Evolutionary conservation across 2,329 filamentous ascomycete genomes (phyloP).

Genomic region (Aureobasidium zeae): DNA sequence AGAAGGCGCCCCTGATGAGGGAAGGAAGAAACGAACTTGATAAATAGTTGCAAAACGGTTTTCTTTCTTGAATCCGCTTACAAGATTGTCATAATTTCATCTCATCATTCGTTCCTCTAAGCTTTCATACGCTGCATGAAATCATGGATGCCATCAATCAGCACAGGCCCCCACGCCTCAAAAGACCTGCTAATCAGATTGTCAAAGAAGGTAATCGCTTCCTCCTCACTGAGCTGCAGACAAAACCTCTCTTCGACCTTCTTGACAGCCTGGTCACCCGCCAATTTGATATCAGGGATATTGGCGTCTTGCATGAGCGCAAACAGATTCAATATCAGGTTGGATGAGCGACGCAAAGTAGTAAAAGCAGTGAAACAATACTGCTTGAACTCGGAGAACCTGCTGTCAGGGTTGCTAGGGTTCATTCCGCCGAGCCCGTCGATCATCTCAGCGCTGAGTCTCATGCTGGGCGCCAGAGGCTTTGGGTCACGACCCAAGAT

Average conservation of each 20-base stretch:
- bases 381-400: conserved; percentile 84
- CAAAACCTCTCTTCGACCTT: conserved; percentile 95
- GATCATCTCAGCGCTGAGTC: conserved; percentile 95
- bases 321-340: conserved; percentile 89
- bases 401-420: conserved; percentile 29
- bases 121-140: conserved; percentile 11
- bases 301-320: conserved; percentile 96
- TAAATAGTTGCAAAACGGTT: too few relatives aligned
- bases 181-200: conserved; percentile 83
- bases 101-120: not conserved
- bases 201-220: conserved; percentile 81
- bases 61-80: too few relatives aligned
- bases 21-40: too few relatives aligned
- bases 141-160: conserved; percentile 86
- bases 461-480: conserved; percentile 94
- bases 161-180: conserved; percentile 80
- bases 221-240: conserved; percentile 82
- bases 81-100: not conserved
- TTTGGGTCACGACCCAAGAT: conserved; percentile 96
- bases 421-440: conserved; percentile 82
- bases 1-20: too few relatives aligned
- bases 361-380: conserved; percentile 95
- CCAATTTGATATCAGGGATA: conserved; percentile 82
- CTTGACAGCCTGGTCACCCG: conserved; percentile 71
- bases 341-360: conserved; percentile 78